Conservation (phyloP, 257 asterid genomes). For the Solanum sparsipilum region DNA sequence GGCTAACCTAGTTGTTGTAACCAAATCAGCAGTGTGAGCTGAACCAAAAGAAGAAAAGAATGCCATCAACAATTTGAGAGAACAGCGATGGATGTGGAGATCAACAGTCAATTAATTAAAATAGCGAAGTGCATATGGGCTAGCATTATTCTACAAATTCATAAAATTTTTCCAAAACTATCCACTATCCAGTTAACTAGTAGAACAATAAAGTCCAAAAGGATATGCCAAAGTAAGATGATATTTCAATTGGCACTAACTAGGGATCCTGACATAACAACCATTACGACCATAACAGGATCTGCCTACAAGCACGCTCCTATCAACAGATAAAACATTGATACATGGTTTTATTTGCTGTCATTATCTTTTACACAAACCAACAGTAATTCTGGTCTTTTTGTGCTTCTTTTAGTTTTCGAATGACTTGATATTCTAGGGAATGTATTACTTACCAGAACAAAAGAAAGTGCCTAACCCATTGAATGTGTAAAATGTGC, state of each 20-base stretch:
- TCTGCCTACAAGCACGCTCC: not conserved
- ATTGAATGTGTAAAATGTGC: not conserved
- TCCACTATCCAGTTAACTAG: not conserved
- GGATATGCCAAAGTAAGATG: not conserved
- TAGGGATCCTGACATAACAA: not conserved
- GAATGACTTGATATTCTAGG: not conserved
- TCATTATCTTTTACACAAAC: not conserved
- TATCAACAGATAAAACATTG: not conserved
- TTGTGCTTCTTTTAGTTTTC: not conserved
- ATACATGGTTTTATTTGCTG: not conserved
- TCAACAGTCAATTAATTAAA: not conserved
- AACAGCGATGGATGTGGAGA: not conserved
- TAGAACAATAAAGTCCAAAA: not conserved
- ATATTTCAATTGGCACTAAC: not conserved
- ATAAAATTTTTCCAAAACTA: not conserved
- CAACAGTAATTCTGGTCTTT: not conserved
- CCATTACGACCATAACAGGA: not conserved
- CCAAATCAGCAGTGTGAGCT: slow-evolving; percentile 28
- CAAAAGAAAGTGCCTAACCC: not conserved
- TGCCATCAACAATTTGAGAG: slow-evolving; percentile 11
- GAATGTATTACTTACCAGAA: not conserved
- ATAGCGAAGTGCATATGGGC: not conserved
- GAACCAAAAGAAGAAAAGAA: slow-evolving; percentile 26
- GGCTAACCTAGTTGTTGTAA: slow-evolving; percentile 27
- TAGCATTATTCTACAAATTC: not conserved